Conservation (phyloP, 1,284 basidiomycete genomes). For the Chiua sp. region DNA sequence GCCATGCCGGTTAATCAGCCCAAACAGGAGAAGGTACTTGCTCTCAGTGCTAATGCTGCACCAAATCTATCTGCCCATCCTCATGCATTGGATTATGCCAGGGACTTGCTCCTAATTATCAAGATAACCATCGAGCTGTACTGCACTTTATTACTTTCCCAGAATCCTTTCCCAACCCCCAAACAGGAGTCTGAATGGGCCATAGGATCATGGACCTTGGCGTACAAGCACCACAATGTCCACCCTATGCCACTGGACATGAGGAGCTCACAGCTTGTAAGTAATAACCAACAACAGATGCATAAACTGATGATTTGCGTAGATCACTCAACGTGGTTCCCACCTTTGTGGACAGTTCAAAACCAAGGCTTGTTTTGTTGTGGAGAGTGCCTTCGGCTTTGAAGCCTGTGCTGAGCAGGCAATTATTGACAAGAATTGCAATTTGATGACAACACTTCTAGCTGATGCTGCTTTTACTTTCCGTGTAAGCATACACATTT, state of each 20-base stretch:
- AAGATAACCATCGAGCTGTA: background rate
- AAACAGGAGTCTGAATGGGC: background rate
- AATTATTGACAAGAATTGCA: background rate
- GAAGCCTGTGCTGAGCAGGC: background rate
- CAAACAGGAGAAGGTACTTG: too few species aligned
- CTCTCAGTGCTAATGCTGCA: too few species aligned
- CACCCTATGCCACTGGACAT: background rate
- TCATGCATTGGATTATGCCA: background rate
- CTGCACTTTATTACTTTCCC: background rate
- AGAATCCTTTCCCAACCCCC: background rate
- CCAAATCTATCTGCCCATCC: too few species aligned
- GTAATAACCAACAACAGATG: background rate
- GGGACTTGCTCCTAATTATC: background rate
- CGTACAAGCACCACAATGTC: background rate
- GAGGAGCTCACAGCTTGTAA: background rate
- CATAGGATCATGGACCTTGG: background rate
- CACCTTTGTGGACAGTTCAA: background rate
- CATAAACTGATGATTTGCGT: background rate
- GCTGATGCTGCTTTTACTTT: background rate
- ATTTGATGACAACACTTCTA: background rate
- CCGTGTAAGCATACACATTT: background rate
- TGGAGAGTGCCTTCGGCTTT: background rate
- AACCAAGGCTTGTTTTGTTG: background rate
- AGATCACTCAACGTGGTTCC: background rate
- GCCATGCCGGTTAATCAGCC: too few species aligned